Percentiles rank a stretch among this genome's conserved stretches.
These are phyloP conservation scores for Mucor lusitanicus DNA, from an alignment of 371 early-diverging fungal species.

Conservation along the genomic window DNA sequence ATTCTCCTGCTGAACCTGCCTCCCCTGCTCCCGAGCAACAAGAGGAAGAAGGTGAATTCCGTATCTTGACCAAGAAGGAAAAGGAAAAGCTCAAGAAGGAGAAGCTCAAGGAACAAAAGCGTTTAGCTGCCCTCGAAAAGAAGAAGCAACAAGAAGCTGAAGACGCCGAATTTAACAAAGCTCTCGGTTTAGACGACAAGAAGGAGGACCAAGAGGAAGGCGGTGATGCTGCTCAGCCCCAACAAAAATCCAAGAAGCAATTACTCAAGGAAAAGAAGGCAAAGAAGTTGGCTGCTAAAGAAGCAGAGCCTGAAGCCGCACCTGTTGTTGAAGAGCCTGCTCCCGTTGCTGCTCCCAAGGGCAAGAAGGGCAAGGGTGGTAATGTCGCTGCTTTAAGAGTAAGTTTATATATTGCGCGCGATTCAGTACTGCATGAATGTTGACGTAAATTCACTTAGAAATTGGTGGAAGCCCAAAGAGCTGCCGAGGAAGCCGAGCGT, in stretches of 20 bases:
- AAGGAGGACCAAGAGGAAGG: conserved; percentile 4
- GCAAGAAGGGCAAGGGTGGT: conserved; percentile 48
- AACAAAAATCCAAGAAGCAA: conserved; percentile 35
- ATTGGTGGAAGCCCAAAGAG: conserved; percentile 54
- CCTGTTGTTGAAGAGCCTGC: conserved; percentile 28
- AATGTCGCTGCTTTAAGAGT: conserved; percentile 54
- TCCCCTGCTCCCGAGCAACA: conserved; percentile 19
- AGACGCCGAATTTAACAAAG: conserved; percentile 38
- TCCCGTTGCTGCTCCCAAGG: conserved; percentile 30
- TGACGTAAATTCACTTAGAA: conserved; percentile 29
- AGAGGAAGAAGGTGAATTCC: conserved; percentile 29
- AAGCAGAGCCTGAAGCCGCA: conserved; percentile 25
- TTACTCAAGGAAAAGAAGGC: conserved; percentile 43
- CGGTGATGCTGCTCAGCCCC: conserved; percentile 11
- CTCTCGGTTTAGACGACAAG: conserved; percentile 32
- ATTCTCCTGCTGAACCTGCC: conserved; percentile 19
- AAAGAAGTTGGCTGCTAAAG: conserved; percentile 37
- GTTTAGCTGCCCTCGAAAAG: conserved; percentile 52
- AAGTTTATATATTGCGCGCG: conserved; percentile 11
- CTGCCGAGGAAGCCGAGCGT: conserved; percentile 53
- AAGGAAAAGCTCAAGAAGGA: conserved; percentile 57
- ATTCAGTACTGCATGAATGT: not conserved
- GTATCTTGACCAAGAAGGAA: conserved; percentile 50
- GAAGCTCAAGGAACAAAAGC: conserved; percentile 52
- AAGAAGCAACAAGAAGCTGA: conserved; percentile 42